Evolutionary conservation across 2,329 filamentous ascomycete genomes (phyloP).

Genomic region (Calonectria pteridis): DNA sequence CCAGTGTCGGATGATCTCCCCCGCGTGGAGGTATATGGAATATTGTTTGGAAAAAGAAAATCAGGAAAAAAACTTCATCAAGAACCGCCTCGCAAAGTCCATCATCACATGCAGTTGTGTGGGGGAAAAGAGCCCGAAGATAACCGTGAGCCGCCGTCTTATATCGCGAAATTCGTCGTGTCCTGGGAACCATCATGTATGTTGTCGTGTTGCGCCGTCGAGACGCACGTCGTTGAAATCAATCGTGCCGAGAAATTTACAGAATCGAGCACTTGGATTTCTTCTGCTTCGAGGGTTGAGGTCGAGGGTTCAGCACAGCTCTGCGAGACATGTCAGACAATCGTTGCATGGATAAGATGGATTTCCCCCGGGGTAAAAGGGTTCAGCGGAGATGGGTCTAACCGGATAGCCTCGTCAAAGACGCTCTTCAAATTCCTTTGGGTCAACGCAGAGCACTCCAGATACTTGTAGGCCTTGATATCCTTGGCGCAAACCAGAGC

Average conservation of each 20-base stretch:
- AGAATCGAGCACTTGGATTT: slow-evolving; percentile 78
- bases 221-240: slow-evolving; percentile 40
- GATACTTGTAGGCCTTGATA: slow-evolving; percentile 95
- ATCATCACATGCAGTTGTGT: slow-evolving; percentile 44
- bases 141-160: slow-evolving; percentile 44
- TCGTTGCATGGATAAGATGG: background rate
- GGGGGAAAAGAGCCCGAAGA: slow-evolving; percentile 34
- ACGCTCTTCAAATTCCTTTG: slow-evolving; percentile 98
- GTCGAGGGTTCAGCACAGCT: slow-evolving; percentile 78
- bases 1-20: slow-evolving; percentile 44
- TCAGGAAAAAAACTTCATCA: slow-evolving; percentile 43
- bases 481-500: slow-evolving; percentile 91
- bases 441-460: slow-evolving; percentile 97
- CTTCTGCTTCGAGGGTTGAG: slow-evolving; percentile 69
- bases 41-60: slow-evolving; percentile 36
- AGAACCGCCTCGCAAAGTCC: slow-evolving; percentile 46
- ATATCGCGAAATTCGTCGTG: slow-evolving; percentile 40
- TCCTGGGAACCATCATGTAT: slow-evolving; percentile 40
- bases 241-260: slow-evolving; percentile 55
- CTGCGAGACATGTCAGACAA: slow-evolving; percentile 58
- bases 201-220: slow-evolving; percentile 39
- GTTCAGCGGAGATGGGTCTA: slow-evolving; percentile 52
- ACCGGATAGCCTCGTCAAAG: slow-evolving; percentile 99
- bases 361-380: background rate
- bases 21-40: slow-evolving; percentile 42